These are phyloP conservation scores for Fusarium chaquense DNA, from an alignment of 2,329 filamentous ascomycete species.

Conservation along the genomic window DNA sequence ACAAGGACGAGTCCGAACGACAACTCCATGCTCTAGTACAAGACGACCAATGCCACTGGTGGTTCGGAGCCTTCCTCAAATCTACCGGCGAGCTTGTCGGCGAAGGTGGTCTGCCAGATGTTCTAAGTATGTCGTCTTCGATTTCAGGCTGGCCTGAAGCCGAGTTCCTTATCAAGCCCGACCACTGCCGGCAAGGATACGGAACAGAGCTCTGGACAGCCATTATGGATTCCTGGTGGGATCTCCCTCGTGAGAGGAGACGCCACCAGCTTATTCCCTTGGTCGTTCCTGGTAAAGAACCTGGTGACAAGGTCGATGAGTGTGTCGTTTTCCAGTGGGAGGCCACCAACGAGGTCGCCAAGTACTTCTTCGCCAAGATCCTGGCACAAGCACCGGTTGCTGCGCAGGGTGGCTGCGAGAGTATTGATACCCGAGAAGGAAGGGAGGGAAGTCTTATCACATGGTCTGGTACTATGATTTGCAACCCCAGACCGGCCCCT, in stretches of 20 bases:
- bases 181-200: conserved; percentile 34
- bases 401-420: conserved; percentile 29
- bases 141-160: conserved; percentile 38
- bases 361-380: conserved; percentile 30
- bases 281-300: conserved; percentile 11
- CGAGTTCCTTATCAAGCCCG: conserved; percentile 34
- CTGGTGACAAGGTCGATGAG: conserved; percentile 29
- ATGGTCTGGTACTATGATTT: conserved; percentile 21
- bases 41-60: conserved; percentile 32
- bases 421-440: conserved; percentile 29
- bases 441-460: conserved; percentile 22
- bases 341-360: conserved; percentile 21
- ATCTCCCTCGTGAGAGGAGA: conserved; percentile 28
- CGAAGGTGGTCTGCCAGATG: conserved; percentile 33
- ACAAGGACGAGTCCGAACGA: conserved; percentile 30
- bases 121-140: conserved; percentile 22
- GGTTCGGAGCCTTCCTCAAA: conserved; percentile 34
- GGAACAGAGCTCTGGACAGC: conserved; percentile 30
- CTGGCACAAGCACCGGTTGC: conserved; percentile 25
- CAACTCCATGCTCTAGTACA: conserved; percentile 18
- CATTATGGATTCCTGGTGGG: conserved; percentile 37
- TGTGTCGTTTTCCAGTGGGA: conserved; percentile 35
- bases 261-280: conserved; percentile 27
- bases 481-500: conserved; percentile 4
- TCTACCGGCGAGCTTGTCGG: conserved; percentile 35